Evolutionary conservation across 1,139 yeast species (phyloP).

Genomic region (Yamadazyma friedrichii): DNA sequence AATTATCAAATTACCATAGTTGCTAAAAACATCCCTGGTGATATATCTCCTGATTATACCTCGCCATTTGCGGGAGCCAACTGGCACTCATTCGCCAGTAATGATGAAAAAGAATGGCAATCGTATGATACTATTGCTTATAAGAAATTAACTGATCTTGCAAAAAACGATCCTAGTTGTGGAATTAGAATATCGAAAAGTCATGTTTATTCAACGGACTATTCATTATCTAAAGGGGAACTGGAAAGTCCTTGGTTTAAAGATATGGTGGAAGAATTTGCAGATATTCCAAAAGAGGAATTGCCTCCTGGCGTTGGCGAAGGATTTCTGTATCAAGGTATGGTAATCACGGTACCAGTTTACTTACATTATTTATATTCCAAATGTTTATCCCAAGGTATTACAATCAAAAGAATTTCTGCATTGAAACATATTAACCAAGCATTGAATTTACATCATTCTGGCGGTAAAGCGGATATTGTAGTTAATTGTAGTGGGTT

Average conservation of each 20-base stretch:
- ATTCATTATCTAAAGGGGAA: conserved; percentile 11
- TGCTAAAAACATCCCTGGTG: conserved; percentile 41
- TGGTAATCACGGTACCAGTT: conserved; percentile 49
- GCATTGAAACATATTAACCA: conserved; percentile 25
- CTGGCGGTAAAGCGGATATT: conserved; percentile 30
- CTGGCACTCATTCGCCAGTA: conserved; percentile 46
- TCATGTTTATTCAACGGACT: conserved; percentile 28
- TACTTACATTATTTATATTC: conserved; percentile 47
- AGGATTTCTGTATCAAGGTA: conserved; percentile 46
- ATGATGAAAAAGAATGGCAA: conserved; percentile 31
- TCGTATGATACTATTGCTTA: conserved; percentile 42
- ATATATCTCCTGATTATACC: conserved; percentile 32
- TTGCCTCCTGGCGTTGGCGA: conserved; percentile 30
- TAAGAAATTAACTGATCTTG: conserved; percentile 35
- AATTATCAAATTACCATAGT: conserved; percentile 26
- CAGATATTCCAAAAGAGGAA: conserved; percentile 24
- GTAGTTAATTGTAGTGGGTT: conserved; percentile 50
- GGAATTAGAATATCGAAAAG: conserved; percentile 43
- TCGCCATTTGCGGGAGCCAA: conserved; percentile 48
- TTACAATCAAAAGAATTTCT: conserved; percentile 28
- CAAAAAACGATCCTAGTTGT: conserved; percentile 39
- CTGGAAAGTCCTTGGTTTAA: conserved; percentile 44
- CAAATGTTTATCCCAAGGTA: conserved; percentile 38
- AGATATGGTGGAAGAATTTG: conserved; percentile 34
- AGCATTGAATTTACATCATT: conserved; percentile 23